phyloP scores from a whole-genome alignment of 1,139 yeast species.

The Blastobotrys aristatus region DNA sequence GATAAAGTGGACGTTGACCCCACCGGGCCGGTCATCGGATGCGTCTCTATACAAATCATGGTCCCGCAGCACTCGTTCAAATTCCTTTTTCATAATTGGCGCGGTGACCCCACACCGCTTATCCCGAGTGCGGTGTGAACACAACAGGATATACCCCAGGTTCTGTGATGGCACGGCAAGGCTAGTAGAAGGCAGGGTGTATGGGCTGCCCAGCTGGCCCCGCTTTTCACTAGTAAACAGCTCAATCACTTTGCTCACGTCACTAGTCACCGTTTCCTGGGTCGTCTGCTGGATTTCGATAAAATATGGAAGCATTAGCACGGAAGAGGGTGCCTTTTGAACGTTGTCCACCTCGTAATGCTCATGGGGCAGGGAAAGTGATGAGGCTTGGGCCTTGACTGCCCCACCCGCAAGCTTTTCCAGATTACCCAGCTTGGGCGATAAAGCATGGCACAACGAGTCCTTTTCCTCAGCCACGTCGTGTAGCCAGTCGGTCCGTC shows the following conservation, averaged over 20 bases:
- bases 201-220: constrained; percentile 2
- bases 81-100: constrained; percentile 78
- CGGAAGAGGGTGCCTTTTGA: constrained; percentile 21
- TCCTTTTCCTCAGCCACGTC: constrained; percentile 56
- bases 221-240: constrained; percentile 12
- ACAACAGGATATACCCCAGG: constrained; percentile 61
- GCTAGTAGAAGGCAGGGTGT: neutral
- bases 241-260: constrained; percentile 43
- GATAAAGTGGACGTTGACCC: constrained; percentile 62
- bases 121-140: constrained; percentile 89
- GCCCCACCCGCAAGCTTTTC: constrained; percentile 24
- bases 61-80: constrained; percentile 68
- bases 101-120: constrained; percentile 93
- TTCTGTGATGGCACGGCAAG: constrained; percentile 26
- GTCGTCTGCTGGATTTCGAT: constrained; percentile 32
- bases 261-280: constrained; percentile 30
- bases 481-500: constrained; percentile 78
- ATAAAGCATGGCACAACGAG: constrained; percentile 49
- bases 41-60: constrained; percentile 71
- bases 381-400: constrained; percentile 34
- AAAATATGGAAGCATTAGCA: constrained; percentile 72
- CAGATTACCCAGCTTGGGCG: constrained; percentile 16
- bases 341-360: constrained; percentile 24
- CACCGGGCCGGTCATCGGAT: constrained; percentile 62
- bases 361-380: constrained; percentile 30